Percentiles rank a stretch among this genome's conserved stretches.
Evolutionary conservation across 2,329 filamentous ascomycete species (phyloP).

Genomic region (Endoconidiophora polonica): DNA sequence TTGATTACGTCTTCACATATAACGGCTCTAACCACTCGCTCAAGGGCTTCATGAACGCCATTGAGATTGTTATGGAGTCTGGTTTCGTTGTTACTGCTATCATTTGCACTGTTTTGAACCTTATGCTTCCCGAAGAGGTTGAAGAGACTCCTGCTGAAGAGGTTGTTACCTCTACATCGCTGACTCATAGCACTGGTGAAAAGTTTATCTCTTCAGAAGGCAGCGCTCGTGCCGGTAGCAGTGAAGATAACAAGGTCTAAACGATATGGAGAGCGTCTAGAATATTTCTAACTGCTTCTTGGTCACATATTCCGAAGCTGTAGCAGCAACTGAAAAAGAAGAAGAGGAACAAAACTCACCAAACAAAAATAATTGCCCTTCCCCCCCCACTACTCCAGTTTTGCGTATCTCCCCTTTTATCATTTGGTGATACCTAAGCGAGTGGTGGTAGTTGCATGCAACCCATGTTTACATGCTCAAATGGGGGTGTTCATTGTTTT

Average conservation of each 20-base stretch:
- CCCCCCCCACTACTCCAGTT: too few species aligned
- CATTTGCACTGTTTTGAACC: constrained; percentile 55
- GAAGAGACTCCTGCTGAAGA: constrained; percentile 32
- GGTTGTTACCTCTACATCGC: background rate
- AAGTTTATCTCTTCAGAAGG: constrained; percentile 1
- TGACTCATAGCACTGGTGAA: background rate
- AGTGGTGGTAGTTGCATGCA: too few species aligned
- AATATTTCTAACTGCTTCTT: too few species aligned
- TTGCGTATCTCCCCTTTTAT: too few species aligned
- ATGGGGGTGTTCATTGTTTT: too few species aligned
- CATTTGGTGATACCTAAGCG: too few species aligned
- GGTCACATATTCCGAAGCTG: too few species aligned
- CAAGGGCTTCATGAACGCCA: constrained; percentile 58
- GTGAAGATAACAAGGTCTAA: constrained; percentile 6
- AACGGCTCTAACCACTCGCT: constrained; percentile 48
- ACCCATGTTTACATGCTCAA: too few species aligned
- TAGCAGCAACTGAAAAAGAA: too few species aligned
- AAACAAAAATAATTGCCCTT: too few species aligned
- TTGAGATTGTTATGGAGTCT: constrained; percentile 56
- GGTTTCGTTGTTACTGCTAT: constrained; percentile 62
- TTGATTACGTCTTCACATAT: constrained; percentile 57
- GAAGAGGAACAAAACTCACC: too few species aligned
- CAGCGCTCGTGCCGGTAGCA: background rate
- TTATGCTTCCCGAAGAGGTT: constrained; percentile 57
- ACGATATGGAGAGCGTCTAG: too few species aligned